Evolutionary conservation across 2,329 filamentous ascomycete species (phyloP).

Genomic region (Aaosphaeria arxii): DNA sequence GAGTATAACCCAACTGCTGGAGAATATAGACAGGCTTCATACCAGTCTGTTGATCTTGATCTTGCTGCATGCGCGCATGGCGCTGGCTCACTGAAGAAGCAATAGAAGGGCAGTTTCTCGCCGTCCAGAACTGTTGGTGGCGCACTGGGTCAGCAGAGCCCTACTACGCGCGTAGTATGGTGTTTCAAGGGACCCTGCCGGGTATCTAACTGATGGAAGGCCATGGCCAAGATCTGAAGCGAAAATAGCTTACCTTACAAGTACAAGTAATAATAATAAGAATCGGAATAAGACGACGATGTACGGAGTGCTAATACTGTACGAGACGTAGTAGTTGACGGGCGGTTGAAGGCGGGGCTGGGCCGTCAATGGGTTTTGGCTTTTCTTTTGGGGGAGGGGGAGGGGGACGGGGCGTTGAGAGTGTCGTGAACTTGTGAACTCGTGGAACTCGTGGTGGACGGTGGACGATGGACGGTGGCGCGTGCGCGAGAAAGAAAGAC

Average conservation of each 20-base stretch:
- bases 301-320: not conserved
- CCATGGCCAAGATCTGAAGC: conserved; percentile 3
- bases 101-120: conserved; percentile 1
- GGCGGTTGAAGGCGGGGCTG: not conserved
- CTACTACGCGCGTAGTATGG: conserved; percentile 23
- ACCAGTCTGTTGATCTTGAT: not conserved
- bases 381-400: not conserved
- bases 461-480: no score
- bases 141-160: conserved; percentile 14
- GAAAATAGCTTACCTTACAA: conserved; percentile 14
- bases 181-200: conserved; percentile 20
- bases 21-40: no score
- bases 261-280: conserved; percentile 4
- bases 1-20: no score
- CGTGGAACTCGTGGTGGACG: no score
- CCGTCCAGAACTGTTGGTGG: conserved; percentile 9
- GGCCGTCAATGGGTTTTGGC: not conserved
- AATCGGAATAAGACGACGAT: not conserved
- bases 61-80: not conserved
- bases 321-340: not conserved
- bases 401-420: not conserved
- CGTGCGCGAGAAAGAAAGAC: no score
- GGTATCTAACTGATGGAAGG: conserved; percentile 10
- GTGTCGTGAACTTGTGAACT: not conserved
- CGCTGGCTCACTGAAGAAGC: not conserved